phyloP scores from a whole-genome alignment of 192 early-diverging fungal genomes.

The Spizellomyces punctatus region DNA sequence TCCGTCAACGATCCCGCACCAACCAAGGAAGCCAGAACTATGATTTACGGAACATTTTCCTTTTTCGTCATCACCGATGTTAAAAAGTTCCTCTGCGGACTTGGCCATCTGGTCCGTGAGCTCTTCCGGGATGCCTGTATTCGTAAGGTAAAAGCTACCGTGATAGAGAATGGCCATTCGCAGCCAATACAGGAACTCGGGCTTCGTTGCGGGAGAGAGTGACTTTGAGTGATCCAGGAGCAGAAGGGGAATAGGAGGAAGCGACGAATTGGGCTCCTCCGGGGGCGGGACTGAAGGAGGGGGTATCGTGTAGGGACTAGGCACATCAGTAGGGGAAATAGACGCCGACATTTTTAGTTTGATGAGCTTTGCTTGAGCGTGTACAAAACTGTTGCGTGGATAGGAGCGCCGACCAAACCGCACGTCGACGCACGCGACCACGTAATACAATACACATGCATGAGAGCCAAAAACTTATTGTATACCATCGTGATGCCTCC shows the following conservation, averaged over 20 bases:
- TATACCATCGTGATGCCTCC: too few species aligned
- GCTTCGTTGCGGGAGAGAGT: conserved; percentile 6
- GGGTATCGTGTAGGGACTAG: not conserved
- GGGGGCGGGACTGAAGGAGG: conserved; percentile 2
- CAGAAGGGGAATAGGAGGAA: not conserved
- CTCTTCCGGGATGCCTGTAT: not conserved
- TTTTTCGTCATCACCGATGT: conserved; percentile 6
- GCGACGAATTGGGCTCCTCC: not conserved
- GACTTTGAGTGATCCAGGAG: not conserved
- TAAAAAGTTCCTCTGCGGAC: not conserved
- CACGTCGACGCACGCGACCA: too few species aligned
- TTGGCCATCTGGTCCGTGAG: conserved; percentile 5
- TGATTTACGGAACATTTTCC: not conserved
- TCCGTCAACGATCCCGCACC: conserved; percentile 1
- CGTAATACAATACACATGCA: too few species aligned
- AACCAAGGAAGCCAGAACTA: conserved; percentile 1
- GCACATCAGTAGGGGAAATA: not conserved
- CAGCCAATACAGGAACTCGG: conserved; percentile 26
- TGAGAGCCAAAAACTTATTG: too few species aligned
- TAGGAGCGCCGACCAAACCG: too few species aligned
- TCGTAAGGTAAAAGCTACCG: conserved; percentile 24
- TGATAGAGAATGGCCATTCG: conserved; percentile 26
- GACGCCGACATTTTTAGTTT: too few species aligned
- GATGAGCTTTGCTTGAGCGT: too few species aligned
- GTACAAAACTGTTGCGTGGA: too few species aligned